A percentile compares a stretch with the other conserved stretches of the same genome.
These are phyloP conservation scores for Candolleomyces aberdarensis DNA, from an alignment of 768 basidiomycete species.

Conservation along the genomic window DNA sequence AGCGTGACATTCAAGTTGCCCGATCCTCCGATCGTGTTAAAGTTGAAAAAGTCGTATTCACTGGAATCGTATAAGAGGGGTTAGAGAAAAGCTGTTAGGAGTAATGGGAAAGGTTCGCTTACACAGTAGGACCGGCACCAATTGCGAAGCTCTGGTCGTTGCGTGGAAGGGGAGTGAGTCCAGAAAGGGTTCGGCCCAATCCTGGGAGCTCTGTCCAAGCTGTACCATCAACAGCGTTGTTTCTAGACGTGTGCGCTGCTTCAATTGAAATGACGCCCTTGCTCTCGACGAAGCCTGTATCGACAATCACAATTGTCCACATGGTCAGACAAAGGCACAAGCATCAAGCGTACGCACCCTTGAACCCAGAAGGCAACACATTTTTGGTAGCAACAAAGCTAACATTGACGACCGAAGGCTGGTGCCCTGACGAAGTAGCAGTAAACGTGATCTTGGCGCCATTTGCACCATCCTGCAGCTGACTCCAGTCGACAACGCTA, in stretches of 20 bases:
- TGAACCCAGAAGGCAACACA: constrained; percentile 40
- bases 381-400: constrained; percentile 36
- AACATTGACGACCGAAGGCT: constrained; percentile 27
- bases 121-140: constrained; percentile 61
- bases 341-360: constrained; percentile 31
- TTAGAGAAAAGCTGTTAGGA: background rate
- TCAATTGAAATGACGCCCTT: constrained; percentile 67
- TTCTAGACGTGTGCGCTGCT: constrained; percentile 54
- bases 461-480: constrained; percentile 36
- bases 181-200: constrained; percentile 58
- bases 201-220: constrained; percentile 59
- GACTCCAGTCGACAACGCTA: constrained; percentile 54
- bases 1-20: constrained; percentile 48
- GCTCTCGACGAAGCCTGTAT: constrained; percentile 57
- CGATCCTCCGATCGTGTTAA: constrained; percentile 41
- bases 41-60: constrained; percentile 65
- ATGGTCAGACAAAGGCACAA: background rate
- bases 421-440: constrained; percentile 40
- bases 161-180: constrained; percentile 57
- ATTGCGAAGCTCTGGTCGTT: constrained; percentile 53
- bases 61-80: constrained; percentile 21
- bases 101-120: constrained; percentile 13
- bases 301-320: background rate
- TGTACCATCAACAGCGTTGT: constrained; percentile 45
- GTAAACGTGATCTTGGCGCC: constrained; percentile 43